Conservation (phyloP, 371 early-diverging fungal species). For the Rhizomucor pusillus region DNA sequence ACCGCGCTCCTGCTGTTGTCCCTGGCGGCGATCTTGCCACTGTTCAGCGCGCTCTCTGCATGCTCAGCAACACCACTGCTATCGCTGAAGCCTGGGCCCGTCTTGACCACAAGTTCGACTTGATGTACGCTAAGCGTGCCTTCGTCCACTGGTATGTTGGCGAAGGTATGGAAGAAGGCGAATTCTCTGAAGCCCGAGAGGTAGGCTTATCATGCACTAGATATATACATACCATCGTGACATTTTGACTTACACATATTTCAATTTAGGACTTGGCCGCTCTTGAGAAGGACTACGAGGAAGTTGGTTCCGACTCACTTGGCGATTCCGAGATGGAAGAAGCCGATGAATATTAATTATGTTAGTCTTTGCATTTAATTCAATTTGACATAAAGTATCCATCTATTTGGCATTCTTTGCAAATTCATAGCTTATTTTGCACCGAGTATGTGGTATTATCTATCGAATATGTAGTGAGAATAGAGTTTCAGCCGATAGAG, state of each 20-base stretch:
- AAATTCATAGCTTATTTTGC: no score
- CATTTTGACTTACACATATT: no score
- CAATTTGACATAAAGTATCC: no score
- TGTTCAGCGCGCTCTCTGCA: conserved; percentile 93
- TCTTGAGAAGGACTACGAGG: conserved; percentile 99
- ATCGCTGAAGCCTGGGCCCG: conserved; percentile 97
- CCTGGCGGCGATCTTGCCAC: conserved; percentile 90
- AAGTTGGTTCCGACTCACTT: conserved; percentile 90
- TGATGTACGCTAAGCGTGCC: conserved; percentile 98
- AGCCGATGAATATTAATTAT: conserved; percentile 17
- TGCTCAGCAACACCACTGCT: conserved; percentile 95
- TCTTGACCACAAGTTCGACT: conserved; percentile 93
- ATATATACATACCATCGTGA: no score
- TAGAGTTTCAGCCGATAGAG: no score
- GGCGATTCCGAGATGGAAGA: conserved; percentile 71
- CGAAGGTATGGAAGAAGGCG: conserved; percentile 96
- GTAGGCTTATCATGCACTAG: no score
- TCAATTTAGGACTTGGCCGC: conserved; percentile 87
- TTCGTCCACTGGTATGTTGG: conserved; percentile 99
- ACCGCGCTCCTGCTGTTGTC: conserved; percentile 85
- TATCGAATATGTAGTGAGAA: no score
- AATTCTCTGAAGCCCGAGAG: conserved; percentile 89
- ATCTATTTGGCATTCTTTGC: no score
- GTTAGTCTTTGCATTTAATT: no score
- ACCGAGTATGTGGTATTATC: no score